Evolutionary conservation across 148 eudicot genomes (phyloP).

Genomic region (Rhododendron mucronatum): DNA sequence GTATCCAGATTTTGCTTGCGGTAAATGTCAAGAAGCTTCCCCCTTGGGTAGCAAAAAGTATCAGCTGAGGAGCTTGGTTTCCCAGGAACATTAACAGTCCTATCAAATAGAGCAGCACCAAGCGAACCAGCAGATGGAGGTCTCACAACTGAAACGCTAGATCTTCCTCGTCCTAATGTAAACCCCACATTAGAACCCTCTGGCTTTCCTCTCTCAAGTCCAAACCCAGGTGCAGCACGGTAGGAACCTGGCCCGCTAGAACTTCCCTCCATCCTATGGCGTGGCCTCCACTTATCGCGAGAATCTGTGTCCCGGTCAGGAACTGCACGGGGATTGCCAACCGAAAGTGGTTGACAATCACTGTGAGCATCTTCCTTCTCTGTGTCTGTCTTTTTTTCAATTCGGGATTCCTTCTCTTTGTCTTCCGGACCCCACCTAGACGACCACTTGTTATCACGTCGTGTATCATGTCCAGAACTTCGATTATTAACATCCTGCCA

Average conservation of each 20-base stretch:
- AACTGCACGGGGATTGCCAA: slow-evolving; percentile 37
- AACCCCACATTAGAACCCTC: slow-evolving; percentile 72
- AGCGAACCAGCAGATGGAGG: slow-evolving; percentile 47
- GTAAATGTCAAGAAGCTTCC: slow-evolving; percentile 84
- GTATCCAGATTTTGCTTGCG: slow-evolving; percentile 51
- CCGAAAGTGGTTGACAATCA: slow-evolving; percentile 43
- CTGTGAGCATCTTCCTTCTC: slow-evolving; percentile 69
- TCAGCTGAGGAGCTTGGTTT: slow-evolving; percentile 33
- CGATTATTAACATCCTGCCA: slow-evolving; percentile 68
- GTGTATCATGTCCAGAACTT: slow-evolving; percentile 50
- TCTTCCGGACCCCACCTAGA: slow-evolving; percentile 97
- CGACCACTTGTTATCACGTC: slow-evolving; percentile 94
- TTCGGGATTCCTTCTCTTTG: slow-evolving; percentile 76
- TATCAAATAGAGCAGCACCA: slow-evolving; percentile 41
- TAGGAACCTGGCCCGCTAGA: slow-evolving; percentile 54
- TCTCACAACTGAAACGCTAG: slow-evolving; percentile 36
- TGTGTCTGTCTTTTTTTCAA: slow-evolving; percentile 57
- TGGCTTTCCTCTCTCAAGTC: slow-evolving; percentile 59
- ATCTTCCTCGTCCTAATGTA: slow-evolving; percentile 80
- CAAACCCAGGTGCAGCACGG: slow-evolving; percentile 96
- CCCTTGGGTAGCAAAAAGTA: slow-evolving; percentile 78
- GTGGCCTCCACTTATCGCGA: slow-evolving; percentile 99
- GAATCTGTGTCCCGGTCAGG: slow-evolving; percentile 69
- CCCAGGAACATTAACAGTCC: slow-evolving; percentile 46
- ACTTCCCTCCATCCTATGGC: slow-evolving; percentile 76